Percentiles rank a stretch among this genome's conserved stretches.
These are phyloP conservation scores for Penicillium soppii DNA, from an alignment of 495 filamentous ascomycete genomes.

Conservation along the genomic window DNA sequence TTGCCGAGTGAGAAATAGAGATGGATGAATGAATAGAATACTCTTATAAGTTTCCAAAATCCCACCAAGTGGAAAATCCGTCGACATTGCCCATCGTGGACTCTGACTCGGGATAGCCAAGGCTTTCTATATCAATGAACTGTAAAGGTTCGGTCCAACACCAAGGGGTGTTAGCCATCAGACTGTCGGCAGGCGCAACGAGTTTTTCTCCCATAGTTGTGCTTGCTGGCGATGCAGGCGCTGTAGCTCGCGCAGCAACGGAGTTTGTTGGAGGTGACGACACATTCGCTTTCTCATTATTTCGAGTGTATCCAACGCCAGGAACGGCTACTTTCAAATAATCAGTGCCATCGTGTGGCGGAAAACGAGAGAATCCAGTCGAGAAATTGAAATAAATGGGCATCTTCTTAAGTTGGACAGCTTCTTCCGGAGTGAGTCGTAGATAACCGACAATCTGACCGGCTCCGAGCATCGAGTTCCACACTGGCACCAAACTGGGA, in stretches of 20 bases:
- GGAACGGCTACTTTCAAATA: slow-evolving; percentile 76
- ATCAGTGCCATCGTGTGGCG: slow-evolving; percentile 49
- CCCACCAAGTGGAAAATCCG: slow-evolving; percentile 46
- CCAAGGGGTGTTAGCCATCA: slow-evolving; percentile 48
- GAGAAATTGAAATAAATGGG: slow-evolving; percentile 72
- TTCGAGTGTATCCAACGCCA: slow-evolving; percentile 68
- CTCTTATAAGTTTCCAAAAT: slow-evolving; percentile 41
- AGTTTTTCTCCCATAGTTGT: slow-evolving; percentile 34
- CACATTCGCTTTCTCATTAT: too few species aligned
- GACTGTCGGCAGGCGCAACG: slow-evolving; percentile 42
- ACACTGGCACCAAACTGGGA: slow-evolving; percentile 47
- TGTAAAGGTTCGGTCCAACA: slow-evolving; percentile 43
- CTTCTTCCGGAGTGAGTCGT: slow-evolving; percentile 60
- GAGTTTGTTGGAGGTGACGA: too few species aligned
- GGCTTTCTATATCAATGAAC: slow-evolving; percentile 38
- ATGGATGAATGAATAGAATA: slow-evolving; percentile 29
- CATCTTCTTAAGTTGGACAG: slow-evolving; percentile 52
- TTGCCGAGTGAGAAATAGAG: slow-evolving; percentile 15
- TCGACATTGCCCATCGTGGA: slow-evolving; percentile 32
- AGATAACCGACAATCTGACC: slow-evolving; percentile 76
- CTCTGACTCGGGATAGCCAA: slow-evolving; percentile 33
- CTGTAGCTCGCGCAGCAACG: too few species aligned
- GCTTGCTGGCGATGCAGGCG: too few species aligned
- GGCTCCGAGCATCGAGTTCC: slow-evolving; percentile 28
- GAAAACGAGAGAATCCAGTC: slow-evolving; percentile 72